Percentiles rank a stretch among this genome's conserved stretches.
These are phyloP conservation scores for Penicillium soppii DNA, from an alignment of 495 filamentous ascomycete species.

Conservation along the genomic window DNA sequence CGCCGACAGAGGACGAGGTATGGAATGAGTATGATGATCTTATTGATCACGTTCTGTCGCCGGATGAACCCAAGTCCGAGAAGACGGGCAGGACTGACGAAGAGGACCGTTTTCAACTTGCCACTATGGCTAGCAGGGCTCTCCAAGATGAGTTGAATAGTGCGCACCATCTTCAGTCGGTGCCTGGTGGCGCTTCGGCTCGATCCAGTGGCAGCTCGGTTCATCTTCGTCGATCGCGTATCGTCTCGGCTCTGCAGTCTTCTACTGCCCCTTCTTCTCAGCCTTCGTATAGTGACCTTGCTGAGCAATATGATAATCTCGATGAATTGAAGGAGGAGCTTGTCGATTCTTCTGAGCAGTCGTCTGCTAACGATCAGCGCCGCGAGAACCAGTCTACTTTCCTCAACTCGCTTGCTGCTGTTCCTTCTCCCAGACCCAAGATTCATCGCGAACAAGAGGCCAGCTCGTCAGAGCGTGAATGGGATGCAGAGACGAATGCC, in stretches of 20 bases:
- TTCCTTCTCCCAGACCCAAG: conserved; percentile 31
- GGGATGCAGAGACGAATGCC: conserved; percentile 66
- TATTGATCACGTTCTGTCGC: conserved; percentile 68
- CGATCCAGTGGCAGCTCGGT: conserved; percentile 35
- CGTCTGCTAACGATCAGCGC: conserved; percentile 8
- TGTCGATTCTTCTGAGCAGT: neutral
- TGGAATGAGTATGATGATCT: conserved; percentile 96
- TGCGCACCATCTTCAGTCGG: conserved; percentile 6
- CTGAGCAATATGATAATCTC: conserved; percentile 31
- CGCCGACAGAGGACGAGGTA: conserved; percentile 77
- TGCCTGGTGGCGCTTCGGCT: conserved; percentile 19
- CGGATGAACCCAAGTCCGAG: conserved; percentile 33
- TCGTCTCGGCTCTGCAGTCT: conserved; percentile 41
- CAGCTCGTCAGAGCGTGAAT: conserved; percentile 53
- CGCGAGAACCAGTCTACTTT: conserved; percentile 31
- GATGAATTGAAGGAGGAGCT: conserved; percentile 12
- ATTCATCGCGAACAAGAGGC: conserved; percentile 39
- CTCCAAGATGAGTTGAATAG: conserved; percentile 40
- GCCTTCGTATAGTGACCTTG: conserved; percentile 39
- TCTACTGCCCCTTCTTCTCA: conserved; percentile 41
- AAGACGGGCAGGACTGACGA: conserved; percentile 10
- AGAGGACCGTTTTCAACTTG: conserved; percentile 35
- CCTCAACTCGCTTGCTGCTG: conserved; percentile 28
- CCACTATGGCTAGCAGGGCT: conserved; percentile 41
- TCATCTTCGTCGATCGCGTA: conserved; percentile 40